Conservation (phyloP, 75 land plant species). For the Picea sitchensis region DNA sequence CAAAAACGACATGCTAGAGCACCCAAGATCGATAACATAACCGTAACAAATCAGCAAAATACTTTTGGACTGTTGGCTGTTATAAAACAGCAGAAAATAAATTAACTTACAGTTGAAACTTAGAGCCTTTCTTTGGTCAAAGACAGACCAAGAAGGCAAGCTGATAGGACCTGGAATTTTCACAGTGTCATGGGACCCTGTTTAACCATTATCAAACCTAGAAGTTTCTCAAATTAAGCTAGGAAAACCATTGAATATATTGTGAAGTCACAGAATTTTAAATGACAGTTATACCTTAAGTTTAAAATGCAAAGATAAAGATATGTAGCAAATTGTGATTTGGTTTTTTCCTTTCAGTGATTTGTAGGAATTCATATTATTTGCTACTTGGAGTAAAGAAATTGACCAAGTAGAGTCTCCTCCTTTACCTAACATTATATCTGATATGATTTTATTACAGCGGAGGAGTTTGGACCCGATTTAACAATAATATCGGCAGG, state of each 20-base stretch:
- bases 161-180: too few species aligned
- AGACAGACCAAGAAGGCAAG: too few species aligned
- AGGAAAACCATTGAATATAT: background rate
- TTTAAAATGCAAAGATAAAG: background rate
- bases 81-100: too few species aligned
- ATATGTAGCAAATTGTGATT: background rate
- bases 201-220: background rate
- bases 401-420: background rate
- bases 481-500: conserved; percentile 93
- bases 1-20: too few species aligned
- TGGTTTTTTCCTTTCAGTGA: background rate
- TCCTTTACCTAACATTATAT: background rate
- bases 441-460: conserved; percentile 29
- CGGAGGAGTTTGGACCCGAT: conserved; percentile 76
- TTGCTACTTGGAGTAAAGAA: background rate
- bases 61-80: too few species aligned
- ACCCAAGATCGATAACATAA: too few species aligned
- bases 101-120: too few species aligned
- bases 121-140: too few species aligned
- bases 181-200: background rate
- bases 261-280: background rate
- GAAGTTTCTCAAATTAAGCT: background rate
- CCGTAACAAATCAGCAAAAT: too few species aligned
- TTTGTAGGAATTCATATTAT: background rate
- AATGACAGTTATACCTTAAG: too few species aligned